phyloP scores from a whole-genome alignment of 208 protist genomes.

The Acanthamoeba culbertsoni region DNA sequence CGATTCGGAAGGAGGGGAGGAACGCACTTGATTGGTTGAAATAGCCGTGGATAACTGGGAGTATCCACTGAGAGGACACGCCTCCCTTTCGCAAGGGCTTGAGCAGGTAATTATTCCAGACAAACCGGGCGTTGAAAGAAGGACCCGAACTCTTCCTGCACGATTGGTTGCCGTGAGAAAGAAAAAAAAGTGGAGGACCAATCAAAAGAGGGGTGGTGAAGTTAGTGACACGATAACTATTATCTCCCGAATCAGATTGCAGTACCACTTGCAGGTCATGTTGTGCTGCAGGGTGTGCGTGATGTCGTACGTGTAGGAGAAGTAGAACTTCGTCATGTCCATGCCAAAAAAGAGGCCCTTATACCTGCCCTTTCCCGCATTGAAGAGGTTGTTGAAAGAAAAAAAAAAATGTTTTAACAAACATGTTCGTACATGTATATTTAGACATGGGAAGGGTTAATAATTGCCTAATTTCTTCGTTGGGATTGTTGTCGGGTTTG shows the following conservation, averaged over 20 bases:
- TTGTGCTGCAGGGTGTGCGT: slow-evolving; percentile 94
- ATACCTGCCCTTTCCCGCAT: slow-evolving; percentile 73
- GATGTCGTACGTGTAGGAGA: slow-evolving; percentile 94
- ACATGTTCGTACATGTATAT: too few species aligned
- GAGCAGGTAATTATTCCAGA: slow-evolving; percentile 77
- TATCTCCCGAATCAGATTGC: background rate
- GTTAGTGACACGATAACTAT: too few species aligned
- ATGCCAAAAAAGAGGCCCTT: slow-evolving; percentile 83
- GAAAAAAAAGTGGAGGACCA: too few species aligned
- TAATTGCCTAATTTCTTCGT: background rate
- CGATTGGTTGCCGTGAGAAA: background rate
- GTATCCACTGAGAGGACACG: slow-evolving; percentile 66
- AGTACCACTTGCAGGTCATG: slow-evolving; percentile 77
- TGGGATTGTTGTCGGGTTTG: background rate
- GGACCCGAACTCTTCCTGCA: background rate
- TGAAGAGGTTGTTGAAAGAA: background rate
- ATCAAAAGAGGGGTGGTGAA: too few species aligned
- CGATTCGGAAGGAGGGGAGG: too few species aligned
- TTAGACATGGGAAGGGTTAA: background rate
- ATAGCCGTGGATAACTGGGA: slow-evolving; percentile 82
- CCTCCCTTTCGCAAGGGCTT: background rate
- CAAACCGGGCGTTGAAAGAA: slow-evolving; percentile 44
- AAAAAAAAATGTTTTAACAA: too few species aligned
- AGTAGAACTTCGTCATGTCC: slow-evolving; percentile 90
- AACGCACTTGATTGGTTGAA: slow-evolving; percentile 70